Base-by-base conservation (phyloP, 345 rosid species). In the Eutrema yunnanense region DNA sequence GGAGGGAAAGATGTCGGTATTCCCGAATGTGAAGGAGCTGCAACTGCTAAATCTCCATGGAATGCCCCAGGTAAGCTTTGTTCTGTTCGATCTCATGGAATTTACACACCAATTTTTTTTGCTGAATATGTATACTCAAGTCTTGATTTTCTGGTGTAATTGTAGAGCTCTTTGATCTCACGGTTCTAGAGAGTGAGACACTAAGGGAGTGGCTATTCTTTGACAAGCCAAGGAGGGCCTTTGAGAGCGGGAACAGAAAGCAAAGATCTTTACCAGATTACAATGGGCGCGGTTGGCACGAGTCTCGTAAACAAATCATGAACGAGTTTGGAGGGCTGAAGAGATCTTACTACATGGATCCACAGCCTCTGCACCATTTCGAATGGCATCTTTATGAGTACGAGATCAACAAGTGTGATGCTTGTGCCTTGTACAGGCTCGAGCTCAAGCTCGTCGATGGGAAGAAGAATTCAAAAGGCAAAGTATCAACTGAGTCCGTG, bases 1-100 rank as follows among this genome's bases (percentile, higher is more conserved):
- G 81, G 84, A 79, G 96, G 92, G 59, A 88, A 88, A 83, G 92
- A 84, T 76, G 99, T 88, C 2, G 98, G 99, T 62, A 86, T 95
- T 53, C 99, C 99, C 0, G 99, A 90, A 79, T 96, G 99, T n/a
- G 96, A 90, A 80, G 99, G 99, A 81, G 99, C 98, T 81, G 99
- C 97, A 26, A 92, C 98, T 72, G 87, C 99, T 1, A 96, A 90
- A 77, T 96, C 98, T 64, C 99, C 99, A 41, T 96, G 97, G 99
- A 96, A 96, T 80, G 99, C 99, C 44, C 95, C 99, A 22, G 98
- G 98, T 92, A 74, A 72, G 84, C 61, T 58, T 37, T 64, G 2
- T 16, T 22, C 32, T 47, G 62, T 34, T 43, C 0, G 4, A 43
- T 58, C 58, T 36, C 37, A 4, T 32, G 14, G 22, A 38, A 3